Percentiles rank a stretch among this genome's conserved stretches.
phyloP scores from a whole-genome alignment of 83 land plant species.

The Picea mariana region DNA sequence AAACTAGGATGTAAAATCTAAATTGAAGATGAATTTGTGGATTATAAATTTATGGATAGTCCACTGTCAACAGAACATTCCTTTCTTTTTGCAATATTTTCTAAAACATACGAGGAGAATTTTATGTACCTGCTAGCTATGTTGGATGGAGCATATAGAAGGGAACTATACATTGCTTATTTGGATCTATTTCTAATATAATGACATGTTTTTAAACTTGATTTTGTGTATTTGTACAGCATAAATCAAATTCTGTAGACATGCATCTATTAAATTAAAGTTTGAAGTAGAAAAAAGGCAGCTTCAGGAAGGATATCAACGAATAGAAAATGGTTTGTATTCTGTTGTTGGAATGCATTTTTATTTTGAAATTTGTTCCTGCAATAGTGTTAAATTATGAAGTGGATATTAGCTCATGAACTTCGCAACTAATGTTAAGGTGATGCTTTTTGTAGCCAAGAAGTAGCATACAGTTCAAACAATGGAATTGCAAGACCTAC shows the following conservation, averaged over 20 bases:
- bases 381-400: not conserved
- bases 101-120: not conserved
- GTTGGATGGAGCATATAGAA: not conserved
- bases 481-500: constrained; percentile 62
- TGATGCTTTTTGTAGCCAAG: constrained; percentile 52
- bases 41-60: no score
- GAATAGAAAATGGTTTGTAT: constrained; percentile 65
- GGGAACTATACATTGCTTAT: not conserved
- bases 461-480: constrained; percentile 72
- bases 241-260: constrained; percentile 32
- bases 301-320: constrained; percentile 79
- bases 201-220: not conserved
- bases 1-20: no score
- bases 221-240: not conserved
- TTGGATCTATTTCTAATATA: not conserved
- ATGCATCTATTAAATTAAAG: constrained; percentile 33
- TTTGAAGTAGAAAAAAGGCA: constrained; percentile 62
- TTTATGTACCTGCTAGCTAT: not conserved
- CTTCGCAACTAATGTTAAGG: not conserved
- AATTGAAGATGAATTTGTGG: no score
- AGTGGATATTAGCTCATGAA: not conserved
- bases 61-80: no score
- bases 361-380: not conserved
- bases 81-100: not conserved
- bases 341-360: constrained; percentile 1